phyloP scores from a whole-genome alignment of 1,284 basidiomycete species.

The Schizophyllum commune region DNA sequence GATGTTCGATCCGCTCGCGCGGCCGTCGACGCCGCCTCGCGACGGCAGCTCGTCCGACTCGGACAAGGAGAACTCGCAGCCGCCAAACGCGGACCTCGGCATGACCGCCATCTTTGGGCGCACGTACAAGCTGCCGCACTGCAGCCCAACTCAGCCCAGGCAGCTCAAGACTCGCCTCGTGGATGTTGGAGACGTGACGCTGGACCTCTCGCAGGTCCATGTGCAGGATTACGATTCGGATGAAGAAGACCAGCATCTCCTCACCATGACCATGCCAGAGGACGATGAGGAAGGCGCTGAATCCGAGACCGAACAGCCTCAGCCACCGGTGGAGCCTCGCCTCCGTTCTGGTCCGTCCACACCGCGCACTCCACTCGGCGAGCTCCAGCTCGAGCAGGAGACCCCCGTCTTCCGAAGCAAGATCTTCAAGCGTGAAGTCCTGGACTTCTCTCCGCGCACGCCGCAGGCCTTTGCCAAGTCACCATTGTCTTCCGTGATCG shows the following conservation, averaged over 20 bases:
- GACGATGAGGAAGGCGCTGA: conserved; percentile 16
- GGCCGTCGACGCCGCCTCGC: conserved; percentile 10
- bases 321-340: conserved; percentile 16
- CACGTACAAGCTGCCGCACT: conserved; percentile 18
- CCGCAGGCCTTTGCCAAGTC: background rate
- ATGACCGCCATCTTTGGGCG: conserved; percentile 44
- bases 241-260: conserved; percentile 20
- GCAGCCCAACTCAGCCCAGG: conserved; percentile 32
- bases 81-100: conserved; percentile 26
- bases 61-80: conserved; percentile 54
- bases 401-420: background rate
- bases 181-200: conserved; percentile 48
- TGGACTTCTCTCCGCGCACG: background rate
- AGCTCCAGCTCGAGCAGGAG: background rate
- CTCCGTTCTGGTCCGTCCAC: conserved; percentile 24
- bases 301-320: conserved; percentile 3
- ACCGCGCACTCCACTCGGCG: conserved; percentile 1
- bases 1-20: conserved; percentile 49
- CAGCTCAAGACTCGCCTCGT: conserved; percentile 31
- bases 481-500: background rate
- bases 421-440: background rate
- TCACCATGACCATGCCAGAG: conserved; percentile 9
- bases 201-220: conserved; percentile 18
- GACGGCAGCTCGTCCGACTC: conserved; percentile 25
- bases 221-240: conserved; percentile 18